Evolutionary conservation across 805 yeast genomes (phyloP), one percentile per base, ranked within the genome.

Genomic region (Jamesozyma hellenica): DNA sequence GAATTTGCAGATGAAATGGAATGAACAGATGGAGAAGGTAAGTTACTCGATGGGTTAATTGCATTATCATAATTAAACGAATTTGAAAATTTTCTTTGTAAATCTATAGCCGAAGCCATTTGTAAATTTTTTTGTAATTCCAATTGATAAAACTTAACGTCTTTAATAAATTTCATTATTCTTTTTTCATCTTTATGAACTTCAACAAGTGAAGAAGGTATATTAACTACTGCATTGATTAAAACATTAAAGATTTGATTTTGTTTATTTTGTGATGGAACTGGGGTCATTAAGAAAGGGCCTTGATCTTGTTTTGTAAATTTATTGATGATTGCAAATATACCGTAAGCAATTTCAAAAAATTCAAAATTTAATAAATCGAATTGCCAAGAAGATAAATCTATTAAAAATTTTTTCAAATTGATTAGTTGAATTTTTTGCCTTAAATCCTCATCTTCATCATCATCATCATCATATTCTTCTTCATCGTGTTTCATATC

Each of bases 361-460:
- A 52, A 42, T 44, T 58, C 63, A 38, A 40, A 56, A 25, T 51
- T 49, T 18, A 58, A 44, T 41, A 75, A 60, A 28, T 67, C 72
- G 32, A 59, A 55, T 43, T 70, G 70, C 56, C 72, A 74, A 25
- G 72, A 57, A 3, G 76, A 59, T 15, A 68, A 51, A 49, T 76
- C 77, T 35, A 69, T 58, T 31, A 75, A 51, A 45, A 68, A 74
- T 42, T 68, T 70, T 49, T 75, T 76, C 42, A 72, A 52, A 44
- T 65, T 62, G 46, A 71, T 67, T 36, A 70, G 52, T 46, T 71
- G 62, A 26, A 61, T 51, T 42, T 62, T 63, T 36, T 48, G 42
- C 21, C 45, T 48, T 16, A 58, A 40, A 39, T 58, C 63, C 35
- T 52, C 54, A 36, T 58, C 61, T 25, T 56, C 58, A 4, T 53